phyloP scores from a whole-genome alignment of 352 stramenopile species.

The Phytophthora palmivora region DNA sequence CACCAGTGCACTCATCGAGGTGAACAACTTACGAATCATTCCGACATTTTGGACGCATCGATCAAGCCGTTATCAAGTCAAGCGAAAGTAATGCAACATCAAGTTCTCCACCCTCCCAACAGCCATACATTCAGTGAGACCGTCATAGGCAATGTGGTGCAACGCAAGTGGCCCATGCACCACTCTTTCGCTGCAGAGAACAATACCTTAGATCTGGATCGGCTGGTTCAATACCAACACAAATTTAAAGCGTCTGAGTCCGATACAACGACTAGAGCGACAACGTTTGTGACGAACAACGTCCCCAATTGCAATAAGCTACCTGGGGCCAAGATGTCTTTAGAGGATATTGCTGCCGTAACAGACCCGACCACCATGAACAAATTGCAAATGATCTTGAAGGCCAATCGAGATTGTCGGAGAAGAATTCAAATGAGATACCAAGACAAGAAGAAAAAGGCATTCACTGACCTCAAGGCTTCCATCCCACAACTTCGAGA shows the following conservation, averaged over 20 bases:
- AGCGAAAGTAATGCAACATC: not conserved
- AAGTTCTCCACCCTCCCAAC: conserved; percentile 6
- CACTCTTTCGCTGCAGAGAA: not conserved
- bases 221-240: not conserved
- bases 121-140: not conserved
- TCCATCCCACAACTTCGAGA: conserved; percentile 1
- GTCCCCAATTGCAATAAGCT: not conserved
- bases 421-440: not conserved
- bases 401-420: not conserved
- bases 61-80: not conserved
- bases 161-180: not conserved
- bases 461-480: not conserved
- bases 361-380: not conserved
- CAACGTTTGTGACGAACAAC: not conserved
- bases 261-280: not conserved
- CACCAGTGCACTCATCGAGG: too few relatives aligned
- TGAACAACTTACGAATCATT: not conserved
- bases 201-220: not conserved
- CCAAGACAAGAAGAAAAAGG: conserved; percentile 1
- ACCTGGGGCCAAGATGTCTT: not conserved
- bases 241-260: not conserved
- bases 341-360: not conserved
- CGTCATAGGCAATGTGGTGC: not conserved
- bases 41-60: not conserved
- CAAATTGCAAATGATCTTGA: not conserved